Conservation (phyloP, 177 flowering plant genomes). For the Viscum album region DNA sequence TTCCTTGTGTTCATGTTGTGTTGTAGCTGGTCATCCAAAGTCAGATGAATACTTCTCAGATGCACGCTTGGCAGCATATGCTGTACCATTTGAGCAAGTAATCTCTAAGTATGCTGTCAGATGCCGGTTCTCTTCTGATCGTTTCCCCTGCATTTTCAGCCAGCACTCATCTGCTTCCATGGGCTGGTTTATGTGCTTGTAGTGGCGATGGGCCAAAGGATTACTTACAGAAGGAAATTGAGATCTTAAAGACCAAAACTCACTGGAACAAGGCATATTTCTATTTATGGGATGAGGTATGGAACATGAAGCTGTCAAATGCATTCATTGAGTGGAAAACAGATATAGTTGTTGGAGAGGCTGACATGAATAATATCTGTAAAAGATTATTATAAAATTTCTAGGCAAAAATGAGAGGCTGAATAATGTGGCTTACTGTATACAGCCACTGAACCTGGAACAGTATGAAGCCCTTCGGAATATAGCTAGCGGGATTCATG, state of each 20-base stretch:
- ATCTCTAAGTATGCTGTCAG: conserved; percentile 41
- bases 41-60: conserved; percentile 85
- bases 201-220: conserved; percentile 51
- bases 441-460: conserved; percentile 73
- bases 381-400: too few species aligned
- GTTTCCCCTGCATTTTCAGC: not conserved
- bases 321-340: too few species aligned
- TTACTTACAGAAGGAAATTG: conserved; percentile 60
- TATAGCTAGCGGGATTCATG: conserved; percentile 69
- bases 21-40: conserved; percentile 77
- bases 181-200: conserved; percentile 26
- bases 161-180: conserved; percentile 18
- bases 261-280: conserved; percentile 97
- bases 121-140: conserved; percentile 4
- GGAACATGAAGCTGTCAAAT: too few species aligned
- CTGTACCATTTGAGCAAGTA: conserved; percentile 66
- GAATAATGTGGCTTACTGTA: conserved; percentile 11
- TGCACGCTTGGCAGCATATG: conserved; percentile 88
- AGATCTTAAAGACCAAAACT: conserved; percentile 55
- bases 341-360: too few species aligned
- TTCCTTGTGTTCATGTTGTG: not conserved
- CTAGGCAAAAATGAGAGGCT: conserved; percentile 10
- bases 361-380: too few species aligned
- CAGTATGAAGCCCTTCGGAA: conserved; percentile 59
- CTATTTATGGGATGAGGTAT: conserved; percentile 99